Evolutionary conservation across 129 eudicot species (phyloP).

Genomic region (Ambrosia artemisiifolia): DNA sequence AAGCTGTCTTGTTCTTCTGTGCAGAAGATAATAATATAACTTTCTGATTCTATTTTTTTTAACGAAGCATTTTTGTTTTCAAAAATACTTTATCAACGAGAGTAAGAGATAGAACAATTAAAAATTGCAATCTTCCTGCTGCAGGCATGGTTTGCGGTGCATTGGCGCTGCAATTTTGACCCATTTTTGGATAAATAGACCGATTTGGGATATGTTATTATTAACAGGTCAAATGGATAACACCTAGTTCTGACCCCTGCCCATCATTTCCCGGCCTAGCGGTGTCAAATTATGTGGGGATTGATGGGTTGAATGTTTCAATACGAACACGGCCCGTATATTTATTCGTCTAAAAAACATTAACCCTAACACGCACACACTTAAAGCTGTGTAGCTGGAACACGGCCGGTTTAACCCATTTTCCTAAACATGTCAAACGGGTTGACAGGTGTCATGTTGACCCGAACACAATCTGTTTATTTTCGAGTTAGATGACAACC

Average conservation of each 20-base stretch:
- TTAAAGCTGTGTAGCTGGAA: too few relatives aligned
- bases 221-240: neutral
- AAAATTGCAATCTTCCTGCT: neutral
- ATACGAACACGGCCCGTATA: too few relatives aligned
- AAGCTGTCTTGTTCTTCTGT: neutral
- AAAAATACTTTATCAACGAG: neutral
- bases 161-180: neutral
- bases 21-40: neutral
- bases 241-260: neutral
- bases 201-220: neutral
- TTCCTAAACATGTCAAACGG: too few relatives aligned
- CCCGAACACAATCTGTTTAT: too few relatives aligned
- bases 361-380: too few relatives aligned
- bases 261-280: too few relatives aligned
- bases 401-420: too few relatives aligned
- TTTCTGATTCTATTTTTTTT: neutral
- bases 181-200: neutral
- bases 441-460: too few relatives aligned
- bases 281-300: too few relatives aligned
- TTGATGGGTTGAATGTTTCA: too few relatives aligned
- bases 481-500: too few relatives aligned
- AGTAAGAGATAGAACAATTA: neutral
- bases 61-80: conserved; percentile 5
- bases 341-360: too few relatives aligned
- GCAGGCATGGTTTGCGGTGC: neutral